Evolutionary conservation across 2,329 filamentous ascomycete genomes (phyloP), one percentile per base, ranked within the genome.

Genomic region (Aureobasidium mangrovei): DNA sequence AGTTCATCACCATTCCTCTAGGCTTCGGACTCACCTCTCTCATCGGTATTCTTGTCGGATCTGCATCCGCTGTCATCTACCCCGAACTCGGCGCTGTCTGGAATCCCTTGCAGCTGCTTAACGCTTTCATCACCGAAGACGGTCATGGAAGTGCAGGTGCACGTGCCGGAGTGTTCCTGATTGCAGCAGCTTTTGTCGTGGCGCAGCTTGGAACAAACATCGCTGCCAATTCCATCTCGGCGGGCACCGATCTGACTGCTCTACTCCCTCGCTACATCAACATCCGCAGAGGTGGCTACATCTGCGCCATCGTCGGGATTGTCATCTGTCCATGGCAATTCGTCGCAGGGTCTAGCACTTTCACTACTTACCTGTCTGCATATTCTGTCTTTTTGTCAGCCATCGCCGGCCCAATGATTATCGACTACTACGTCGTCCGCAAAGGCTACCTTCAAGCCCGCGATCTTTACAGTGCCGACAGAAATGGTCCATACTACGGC

Each of bases 371-470:
- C 66, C 81, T 96, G 0, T 93, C 87, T 0, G 86, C 91, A 1
- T 95, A 95, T 74, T 90, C 86, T 3, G 89, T 96, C 55, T 96
- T 96, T 72, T 78, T 96, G n/a, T 91, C 86, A 56, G 89, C 86
- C 41, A 94, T 96, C 59, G 90, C 88, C 0, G 91, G 91, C n/a
- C 88, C 95, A 59, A 93, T 95, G 73, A 76, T 90, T 57, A 80
- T 78, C 61, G 91, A 96, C 69, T 96, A 96, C 74, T 96, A 94
- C 70, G 58, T 86, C 54, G 87, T 95, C 4, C 85, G 91, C 56
- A 83, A 79, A 56, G 91, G 91, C 4, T 95, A 90, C 67, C 75
- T 93, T 2, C 81, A 90, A 60, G 75, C 91, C 60, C 83, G 81
- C 63, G 83, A 88, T 54, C 78, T 96, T 0, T 96, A 95, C 74